Conservation (phyloP, 257 asterid genomes). For the Scutellaria baicalensis region DNA sequence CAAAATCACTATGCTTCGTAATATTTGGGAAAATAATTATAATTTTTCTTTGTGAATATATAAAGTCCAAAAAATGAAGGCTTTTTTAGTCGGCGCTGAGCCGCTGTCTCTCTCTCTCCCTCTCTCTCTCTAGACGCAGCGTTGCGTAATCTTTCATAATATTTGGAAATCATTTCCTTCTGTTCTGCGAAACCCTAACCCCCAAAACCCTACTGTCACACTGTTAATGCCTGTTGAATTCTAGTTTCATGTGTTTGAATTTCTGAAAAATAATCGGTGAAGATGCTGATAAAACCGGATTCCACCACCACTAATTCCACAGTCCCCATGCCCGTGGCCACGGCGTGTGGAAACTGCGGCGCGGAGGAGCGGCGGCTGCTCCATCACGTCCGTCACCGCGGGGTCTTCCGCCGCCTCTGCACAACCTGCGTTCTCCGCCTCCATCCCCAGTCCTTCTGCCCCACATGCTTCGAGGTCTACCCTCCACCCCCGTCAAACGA, state of each 20-base stretch:
- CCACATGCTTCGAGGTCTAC: slow-evolving; percentile 72
- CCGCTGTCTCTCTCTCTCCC: no score
- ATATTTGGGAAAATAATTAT: no score
- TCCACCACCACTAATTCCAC: slow-evolving; percentile 14
- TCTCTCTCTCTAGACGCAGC: no score
- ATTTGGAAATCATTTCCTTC: background rate
- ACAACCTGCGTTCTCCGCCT: slow-evolving; percentile 85
- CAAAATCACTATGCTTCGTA: no score
- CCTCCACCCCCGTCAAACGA: slow-evolving; percentile 45
- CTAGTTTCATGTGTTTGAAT: background rate
- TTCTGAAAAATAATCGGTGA: background rate
- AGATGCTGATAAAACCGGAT: slow-evolving; percentile 35
- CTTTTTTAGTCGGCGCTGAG: no score
- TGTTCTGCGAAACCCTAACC: slow-evolving; percentile 1
- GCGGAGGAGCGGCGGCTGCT: slow-evolving; percentile 59
- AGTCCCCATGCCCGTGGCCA: background rate
- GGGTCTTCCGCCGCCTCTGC: slow-evolving; percentile 73
- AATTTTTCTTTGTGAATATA: no score
- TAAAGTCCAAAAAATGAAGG: no score
- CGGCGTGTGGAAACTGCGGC: slow-evolving; percentile 63
- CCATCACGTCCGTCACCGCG: slow-evolving; percentile 77
- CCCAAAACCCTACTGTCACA: background rate
- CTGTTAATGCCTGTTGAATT: background rate
- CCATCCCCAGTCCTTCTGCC: slow-evolving; percentile 78
- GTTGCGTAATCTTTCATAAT: background rate